Evolutionary conservation across 305 asterid genomes (phyloP).

Genomic region (Rubia tinctorum): DNA sequence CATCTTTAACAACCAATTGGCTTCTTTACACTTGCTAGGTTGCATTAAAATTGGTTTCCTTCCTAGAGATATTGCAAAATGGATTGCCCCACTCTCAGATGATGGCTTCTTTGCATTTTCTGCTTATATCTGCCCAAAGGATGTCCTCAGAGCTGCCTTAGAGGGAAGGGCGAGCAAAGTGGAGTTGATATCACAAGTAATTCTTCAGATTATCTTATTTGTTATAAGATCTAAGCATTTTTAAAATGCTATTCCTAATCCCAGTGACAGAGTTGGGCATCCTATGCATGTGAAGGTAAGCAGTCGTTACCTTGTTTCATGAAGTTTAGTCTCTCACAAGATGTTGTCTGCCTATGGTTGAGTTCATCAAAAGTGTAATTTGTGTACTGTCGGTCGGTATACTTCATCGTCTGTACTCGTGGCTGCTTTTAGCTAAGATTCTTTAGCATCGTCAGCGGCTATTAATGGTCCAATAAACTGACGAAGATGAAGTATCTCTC

Average conservation of each 20-base stretch:
- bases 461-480: not conserved
- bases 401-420: not conserved
- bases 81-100: slow-evolving; percentile 84
- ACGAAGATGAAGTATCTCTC: not conserved
- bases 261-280: slow-evolving; percentile 49
- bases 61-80: slow-evolving; percentile 68
- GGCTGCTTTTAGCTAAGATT: not conserved
- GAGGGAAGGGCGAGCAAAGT: slow-evolving; percentile 74
- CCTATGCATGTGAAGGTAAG: slow-evolving; percentile 97
- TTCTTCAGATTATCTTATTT: slow-evolving; percentile 18
- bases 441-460: not conserved
- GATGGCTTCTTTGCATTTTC: slow-evolving; percentile 70
- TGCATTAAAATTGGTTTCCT: slow-evolving; percentile 79
- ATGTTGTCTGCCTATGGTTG: not conserved
- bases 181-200: slow-evolving; percentile 58
- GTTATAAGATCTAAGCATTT: slow-evolving; percentile 22
- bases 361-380: not conserved
- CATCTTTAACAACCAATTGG: slow-evolving; percentile 6
- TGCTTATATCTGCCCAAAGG: slow-evolving; percentile 68
- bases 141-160: slow-evolving; percentile 75
- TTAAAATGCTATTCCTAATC: slow-evolving; percentile 59
- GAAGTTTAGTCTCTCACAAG: not conserved
- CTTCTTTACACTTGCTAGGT: slow-evolving; percentile 34
- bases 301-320: not conserved
- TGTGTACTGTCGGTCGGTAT: not conserved